Conservation (phyloP, 2,329 filamentous ascomycete genomes). For the Botrytis byssoidea region DNA sequence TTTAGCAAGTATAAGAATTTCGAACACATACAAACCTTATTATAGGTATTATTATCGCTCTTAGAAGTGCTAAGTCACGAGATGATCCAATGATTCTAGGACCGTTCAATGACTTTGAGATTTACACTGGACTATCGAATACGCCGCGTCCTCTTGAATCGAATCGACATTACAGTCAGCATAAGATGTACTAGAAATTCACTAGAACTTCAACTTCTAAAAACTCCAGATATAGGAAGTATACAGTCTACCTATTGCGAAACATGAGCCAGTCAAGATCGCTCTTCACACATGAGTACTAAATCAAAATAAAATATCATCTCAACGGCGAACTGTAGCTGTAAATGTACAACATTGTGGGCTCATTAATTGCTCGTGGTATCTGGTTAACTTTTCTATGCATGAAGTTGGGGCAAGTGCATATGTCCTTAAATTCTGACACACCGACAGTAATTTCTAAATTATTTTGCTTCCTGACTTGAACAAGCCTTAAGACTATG, state of each 20-base stretch:
- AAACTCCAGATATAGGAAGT: background rate
- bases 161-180: background rate
- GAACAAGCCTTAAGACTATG: background rate
- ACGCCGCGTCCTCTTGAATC: background rate
- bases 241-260: background rate
- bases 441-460: fast-evolving
- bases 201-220: background rate
- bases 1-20: fast-evolving
- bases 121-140: background rate
- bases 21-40: background rate
- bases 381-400: background rate
- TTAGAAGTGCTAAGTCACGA: background rate
- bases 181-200: fast-evolving
- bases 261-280: background rate
- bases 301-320: background rate
- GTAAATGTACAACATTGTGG: fast-evolving
- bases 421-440: background rate
- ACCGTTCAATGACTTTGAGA: background rate
- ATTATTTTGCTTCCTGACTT: background rate
- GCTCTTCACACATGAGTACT: background rate
- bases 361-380: fast-evolving
- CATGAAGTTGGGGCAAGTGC: background rate
- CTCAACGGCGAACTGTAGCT: background rate
- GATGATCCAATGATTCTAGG: background rate
- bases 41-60: background rate